phyloP scores from a whole-genome alignment of 805 yeast genomes.

The Lachancea meyersii region DNA sequence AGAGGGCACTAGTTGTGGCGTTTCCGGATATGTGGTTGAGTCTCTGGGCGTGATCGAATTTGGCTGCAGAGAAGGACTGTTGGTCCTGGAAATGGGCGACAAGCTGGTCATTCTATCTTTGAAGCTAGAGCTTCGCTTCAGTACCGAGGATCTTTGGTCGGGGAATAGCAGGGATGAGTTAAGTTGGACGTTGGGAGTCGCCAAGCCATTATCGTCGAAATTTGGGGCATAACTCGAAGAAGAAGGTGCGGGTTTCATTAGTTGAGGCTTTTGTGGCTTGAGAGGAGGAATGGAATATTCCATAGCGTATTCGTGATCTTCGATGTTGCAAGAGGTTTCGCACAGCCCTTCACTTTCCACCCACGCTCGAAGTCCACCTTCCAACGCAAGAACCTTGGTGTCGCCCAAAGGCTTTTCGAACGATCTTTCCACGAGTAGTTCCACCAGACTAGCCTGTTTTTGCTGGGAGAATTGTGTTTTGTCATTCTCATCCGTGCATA shows the following conservation, averaged over 20 bases:
- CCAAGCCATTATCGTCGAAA: slow-evolving; percentile 9
- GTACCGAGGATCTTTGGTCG: slow-evolving; percentile 16
- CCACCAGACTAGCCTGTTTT: slow-evolving; percentile 20
- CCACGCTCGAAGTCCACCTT: slow-evolving; percentile 28
- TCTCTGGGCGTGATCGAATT: neutral
- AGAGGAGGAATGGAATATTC: slow-evolving; percentile 5
- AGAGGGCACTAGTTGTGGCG: slow-evolving; percentile 18
- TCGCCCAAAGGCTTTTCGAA: slow-evolving; percentile 24
- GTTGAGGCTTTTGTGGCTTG: neutral
- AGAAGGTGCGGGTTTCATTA: slow-evolving; percentile 12
- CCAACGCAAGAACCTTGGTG: slow-evolving; percentile 17
- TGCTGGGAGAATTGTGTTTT: slow-evolving; percentile 17
- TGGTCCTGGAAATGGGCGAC: slow-evolving; percentile 12
- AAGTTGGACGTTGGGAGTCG: slow-evolving; percentile 3
- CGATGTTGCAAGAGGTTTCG: neutral
- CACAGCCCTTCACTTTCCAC: slow-evolving; percentile 14
- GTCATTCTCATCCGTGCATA: slow-evolving; percentile 37
- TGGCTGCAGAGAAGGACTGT: slow-evolving; percentile 10
- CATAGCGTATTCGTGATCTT: slow-evolving; percentile 3
- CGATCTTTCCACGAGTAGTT: slow-evolving; percentile 23
- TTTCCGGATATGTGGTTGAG: slow-evolving; percentile 26
- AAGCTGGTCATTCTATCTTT: slow-evolving; percentile 16
- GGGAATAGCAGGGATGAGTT: slow-evolving; percentile 10
- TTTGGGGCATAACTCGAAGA: neutral
- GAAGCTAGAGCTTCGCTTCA: slow-evolving; percentile 21